phyloP scores from a whole-genome alignment of 768 basidiomycete species.

The Russula foetens region DNA sequence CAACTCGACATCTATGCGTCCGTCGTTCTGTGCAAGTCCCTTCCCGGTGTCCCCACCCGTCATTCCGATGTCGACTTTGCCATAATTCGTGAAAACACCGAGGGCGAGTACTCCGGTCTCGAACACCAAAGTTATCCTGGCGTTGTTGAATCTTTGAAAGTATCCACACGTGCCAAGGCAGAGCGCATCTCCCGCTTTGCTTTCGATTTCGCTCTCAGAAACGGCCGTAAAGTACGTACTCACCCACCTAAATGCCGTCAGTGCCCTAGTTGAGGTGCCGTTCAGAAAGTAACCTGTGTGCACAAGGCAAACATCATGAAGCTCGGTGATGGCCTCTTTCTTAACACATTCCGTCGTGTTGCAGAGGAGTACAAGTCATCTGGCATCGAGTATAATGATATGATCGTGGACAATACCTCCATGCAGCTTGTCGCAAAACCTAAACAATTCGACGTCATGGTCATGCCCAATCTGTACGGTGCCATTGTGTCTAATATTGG shows the following conservation, averaged over 20 bases:
- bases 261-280: background rate
- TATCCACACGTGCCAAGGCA: slow-evolving; percentile 90
- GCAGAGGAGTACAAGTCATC: slow-evolving; percentile 93
- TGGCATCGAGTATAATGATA: slow-evolving; percentile 91
- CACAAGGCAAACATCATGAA: slow-evolving; percentile 99
- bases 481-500: slow-evolving; percentile 98
- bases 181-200: slow-evolving; percentile 97
- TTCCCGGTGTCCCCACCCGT: slow-evolving; percentile 92
- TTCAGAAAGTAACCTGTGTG: slow-evolving; percentile 96
- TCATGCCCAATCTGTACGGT: slow-evolving; percentile 96
- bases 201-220: slow-evolving; percentile 98
- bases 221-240: slow-evolving; percentile 81
- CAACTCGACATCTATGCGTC: slow-evolving; percentile 99
- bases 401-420: slow-evolving; percentile 99
- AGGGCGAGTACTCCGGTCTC: slow-evolving; percentile 98
- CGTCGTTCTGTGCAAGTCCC: slow-evolving; percentile 95
- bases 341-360: slow-evolving; percentile 93
- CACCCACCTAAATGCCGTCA: slow-evolving; percentile 11
- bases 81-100: slow-evolving; percentile 99
- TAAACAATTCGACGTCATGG: slow-evolving; percentile 98
- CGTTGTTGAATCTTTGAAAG: slow-evolving; percentile 97
- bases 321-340: slow-evolving; percentile 96
- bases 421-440: slow-evolving; percentile 99
- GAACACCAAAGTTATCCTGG: slow-evolving; percentile 98
- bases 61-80: slow-evolving; percentile 97